Evolutionary conservation across 352 stramenopile genomes (phyloP), one percentile per base, ranked within the genome.

Genomic region (Phytopythium mirpurense): DNA sequence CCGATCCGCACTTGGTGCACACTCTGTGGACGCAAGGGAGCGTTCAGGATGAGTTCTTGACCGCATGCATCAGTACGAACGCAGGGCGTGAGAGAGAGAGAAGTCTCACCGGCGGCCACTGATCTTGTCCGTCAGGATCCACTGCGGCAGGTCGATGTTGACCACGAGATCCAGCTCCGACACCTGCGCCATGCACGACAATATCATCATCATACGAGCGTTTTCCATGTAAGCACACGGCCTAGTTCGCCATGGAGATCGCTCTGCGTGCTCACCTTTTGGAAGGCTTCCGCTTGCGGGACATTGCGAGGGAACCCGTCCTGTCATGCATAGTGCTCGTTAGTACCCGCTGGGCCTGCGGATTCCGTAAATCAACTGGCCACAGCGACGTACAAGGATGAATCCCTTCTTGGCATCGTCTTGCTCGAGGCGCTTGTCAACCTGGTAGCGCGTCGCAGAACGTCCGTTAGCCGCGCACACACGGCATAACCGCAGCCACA

Each of bases 241-340:
- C n/a, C 7, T 19, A 10, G 5, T 0, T 24, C 37, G 18, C 12
- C 34, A 38, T 19, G 34, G 2, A 1, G 12, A n/a, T 2, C 12
- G n/a, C 14, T 8, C n/a, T 18, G n/a, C 3, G 2, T 12, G 34
- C 46, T 12, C 34, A 52, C 48, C 54, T 88, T 68, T 51, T 91
- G 74, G 59, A 96, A 93, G 31, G 74, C 77, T 37, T 94, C 65
- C 9, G 88, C 88, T 68, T 96, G 88, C 8, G 73, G 68, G n/a
- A 96, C 78, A 27, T 91, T 96, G 42, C 88, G 82, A 38, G 88
- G 88, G 60, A 96, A 96, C 9, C 88, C 88, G 41, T 96, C 88
- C 62, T 87, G 35, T 42, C 4, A n/a, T 18, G 2, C 46, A 49
- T 19, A 10, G n/a, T n/a, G n/a, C n/a, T 11, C 35, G 32, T 37